phyloP scores from a whole-genome alignment of 768 basidiomycete species.

The Tephrocybe sp. region DNA sequence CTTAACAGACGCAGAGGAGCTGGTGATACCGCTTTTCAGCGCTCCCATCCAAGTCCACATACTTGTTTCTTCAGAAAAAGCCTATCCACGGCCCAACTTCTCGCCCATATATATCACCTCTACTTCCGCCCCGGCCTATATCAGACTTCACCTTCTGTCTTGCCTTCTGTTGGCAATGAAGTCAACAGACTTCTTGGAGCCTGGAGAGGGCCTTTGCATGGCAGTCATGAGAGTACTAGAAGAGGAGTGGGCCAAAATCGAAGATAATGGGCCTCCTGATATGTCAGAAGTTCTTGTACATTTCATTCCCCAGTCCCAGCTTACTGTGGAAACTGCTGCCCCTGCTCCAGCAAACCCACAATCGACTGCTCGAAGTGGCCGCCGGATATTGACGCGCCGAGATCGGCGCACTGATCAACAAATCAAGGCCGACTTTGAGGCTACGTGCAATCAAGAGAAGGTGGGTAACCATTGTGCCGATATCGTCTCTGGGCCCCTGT shows the following conservation, averaged over 20 bases:
- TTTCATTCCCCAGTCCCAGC: slow-evolving; percentile 42
- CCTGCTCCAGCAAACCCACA: slow-evolving; percentile 3
- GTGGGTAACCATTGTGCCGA: slow-evolving; percentile 22
- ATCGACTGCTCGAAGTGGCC: slow-evolving; percentile 7
- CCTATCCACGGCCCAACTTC: slow-evolving; percentile 44
- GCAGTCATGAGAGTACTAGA: slow-evolving; percentile 70
- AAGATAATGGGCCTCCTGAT: slow-evolving; percentile 75
- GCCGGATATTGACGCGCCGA: slow-evolving; percentile 20
- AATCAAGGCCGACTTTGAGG: slow-evolving; percentile 55
- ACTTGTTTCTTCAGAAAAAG: slow-evolving; percentile 48
- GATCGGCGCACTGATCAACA: slow-evolving; percentile 48
- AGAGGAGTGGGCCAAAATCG: slow-evolving; percentile 64
- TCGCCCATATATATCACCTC: slow-evolving; percentile 80
- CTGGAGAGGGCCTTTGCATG: slow-evolving; percentile 73
- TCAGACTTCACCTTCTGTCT: slow-evolving; percentile 80
- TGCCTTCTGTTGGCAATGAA: slow-evolving; percentile 59
- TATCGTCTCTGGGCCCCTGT: not conserved
- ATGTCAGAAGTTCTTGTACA: slow-evolving; percentile 65
- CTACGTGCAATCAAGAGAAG: slow-evolving; percentile 38
- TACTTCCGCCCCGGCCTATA: slow-evolving; percentile 67
- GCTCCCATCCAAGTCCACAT: slow-evolving; percentile 70
- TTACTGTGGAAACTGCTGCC: slow-evolving; percentile 4
- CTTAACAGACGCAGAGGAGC: slow-evolving; percentile 43
- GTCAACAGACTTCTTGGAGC: slow-evolving; percentile 53
- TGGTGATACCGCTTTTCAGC: slow-evolving; percentile 64